A percentile compares a stretch with the other conserved stretches of the same genome.
These are phyloP conservation scores for Aspergillus leporis DNA, from an alignment of 495 filamentous ascomycete species.

Conservation along the genomic window DNA sequence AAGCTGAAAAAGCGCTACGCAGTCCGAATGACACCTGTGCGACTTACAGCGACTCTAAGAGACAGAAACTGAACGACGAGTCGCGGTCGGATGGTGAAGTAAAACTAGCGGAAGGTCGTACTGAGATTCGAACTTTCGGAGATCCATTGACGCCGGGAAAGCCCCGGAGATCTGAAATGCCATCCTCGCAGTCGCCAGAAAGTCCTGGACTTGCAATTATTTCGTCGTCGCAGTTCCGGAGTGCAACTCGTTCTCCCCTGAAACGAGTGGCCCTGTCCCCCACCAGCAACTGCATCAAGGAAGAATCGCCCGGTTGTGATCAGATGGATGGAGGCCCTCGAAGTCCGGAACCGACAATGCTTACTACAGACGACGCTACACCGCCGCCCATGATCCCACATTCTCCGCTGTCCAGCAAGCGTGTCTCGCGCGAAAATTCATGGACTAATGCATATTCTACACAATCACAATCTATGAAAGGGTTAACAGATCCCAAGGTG, in stretches of 20 bases:
- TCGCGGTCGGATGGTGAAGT: constrained; percentile 5
- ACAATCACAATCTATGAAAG: neutral
- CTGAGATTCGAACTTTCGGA: neutral
- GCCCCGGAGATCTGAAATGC: constrained; percentile 36
- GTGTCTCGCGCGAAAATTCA: constrained; percentile 4
- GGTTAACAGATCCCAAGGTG: neutral
- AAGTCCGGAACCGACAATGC: neutral
- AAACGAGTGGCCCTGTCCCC: constrained; percentile 18
- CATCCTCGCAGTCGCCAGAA: constrained; percentile 49
- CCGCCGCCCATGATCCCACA: constrained; percentile 3
- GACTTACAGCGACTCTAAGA: constrained; percentile 18
- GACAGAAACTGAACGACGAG: constrained; percentile 21
- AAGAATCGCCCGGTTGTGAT: constrained; percentile 22
- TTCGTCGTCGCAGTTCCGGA: constrained; percentile 41
- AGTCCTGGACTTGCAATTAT: constrained; percentile 42
- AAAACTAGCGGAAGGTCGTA: neutral
- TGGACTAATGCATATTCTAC: neutral
- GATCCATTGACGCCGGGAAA: constrained; percentile 38
- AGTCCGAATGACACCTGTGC: neutral
- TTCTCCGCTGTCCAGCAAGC: constrained; percentile 4
- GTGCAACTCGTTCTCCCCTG: constrained; percentile 31
- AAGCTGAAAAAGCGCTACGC: neutral
- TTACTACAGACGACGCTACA: neutral
- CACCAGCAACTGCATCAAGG: constrained; percentile 19
- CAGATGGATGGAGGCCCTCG: constrained; percentile 10